A percentile compares a stretch with the other conserved stretches of the same genome.
phyloP scores from a whole-genome alignment of 2,329 filamentous ascomycete genomes.

The Fusarium metavorans region DNA sequence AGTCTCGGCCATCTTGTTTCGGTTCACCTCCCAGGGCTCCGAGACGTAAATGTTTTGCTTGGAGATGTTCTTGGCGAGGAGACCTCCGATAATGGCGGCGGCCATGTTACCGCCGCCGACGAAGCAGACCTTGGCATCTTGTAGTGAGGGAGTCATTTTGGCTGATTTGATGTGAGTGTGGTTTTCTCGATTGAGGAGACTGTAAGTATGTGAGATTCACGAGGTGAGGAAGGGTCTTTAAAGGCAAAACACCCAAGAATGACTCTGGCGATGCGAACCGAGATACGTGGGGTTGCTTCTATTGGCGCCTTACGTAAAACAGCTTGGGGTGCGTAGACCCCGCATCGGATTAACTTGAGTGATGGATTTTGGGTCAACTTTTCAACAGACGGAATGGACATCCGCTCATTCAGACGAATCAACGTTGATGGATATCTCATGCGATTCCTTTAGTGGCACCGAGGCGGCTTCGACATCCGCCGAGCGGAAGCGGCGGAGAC shows the following conservation, averaged over 20 bases:
- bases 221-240: background rate
- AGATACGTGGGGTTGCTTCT: constrained; percentile 23
- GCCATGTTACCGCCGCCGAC: constrained; percentile 65
- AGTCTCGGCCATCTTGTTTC: constrained; percentile 59
- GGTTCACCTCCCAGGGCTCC: constrained; percentile 66
- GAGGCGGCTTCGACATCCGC: background rate
- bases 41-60: constrained; percentile 60
- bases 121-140: constrained; percentile 52
- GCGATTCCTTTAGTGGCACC: background rate
- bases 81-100: constrained; percentile 63
- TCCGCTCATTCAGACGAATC: background rate
- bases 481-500: background rate
- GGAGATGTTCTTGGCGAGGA: constrained; percentile 57
- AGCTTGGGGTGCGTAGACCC: constrained; percentile 29
- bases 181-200: background rate
- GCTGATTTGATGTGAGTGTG: background rate
- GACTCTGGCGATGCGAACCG: background rate
- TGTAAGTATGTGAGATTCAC: background rate
- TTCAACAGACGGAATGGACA: background rate
- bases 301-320: constrained; percentile 22
- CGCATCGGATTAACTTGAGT: constrained; percentile 3
- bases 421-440: background rate
- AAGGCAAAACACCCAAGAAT: background rate
- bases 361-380: background rate
- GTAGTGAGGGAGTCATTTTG: constrained; percentile 45